These are phyloP conservation scores for Carpinus viminea DNA, from an alignment of 306 rosid species.

Conservation along the genomic window DNA sequence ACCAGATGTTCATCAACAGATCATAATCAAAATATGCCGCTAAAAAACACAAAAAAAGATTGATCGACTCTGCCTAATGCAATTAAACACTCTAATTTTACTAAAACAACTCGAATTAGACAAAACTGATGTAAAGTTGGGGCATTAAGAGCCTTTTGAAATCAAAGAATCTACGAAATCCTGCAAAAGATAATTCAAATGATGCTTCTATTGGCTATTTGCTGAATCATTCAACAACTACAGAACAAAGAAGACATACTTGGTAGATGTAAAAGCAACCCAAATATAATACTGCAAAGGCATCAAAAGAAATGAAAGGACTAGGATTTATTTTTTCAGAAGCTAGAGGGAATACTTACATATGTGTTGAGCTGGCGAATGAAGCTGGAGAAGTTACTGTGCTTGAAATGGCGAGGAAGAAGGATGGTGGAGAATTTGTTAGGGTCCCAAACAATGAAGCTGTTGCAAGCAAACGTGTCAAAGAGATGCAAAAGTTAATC, in stretches of 20 bases:
- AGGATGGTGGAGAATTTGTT: slow-evolving; percentile 60
- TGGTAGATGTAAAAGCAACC: background rate
- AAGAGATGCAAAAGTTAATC: no score
- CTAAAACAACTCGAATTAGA: background rate
- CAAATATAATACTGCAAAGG: background rate
- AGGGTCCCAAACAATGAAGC: slow-evolving; percentile 93
- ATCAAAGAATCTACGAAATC: background rate
- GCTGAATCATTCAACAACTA: background rate
- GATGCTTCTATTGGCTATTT: background rate
- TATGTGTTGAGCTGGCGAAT: slow-evolving; percentile 96
- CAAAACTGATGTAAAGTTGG: background rate
- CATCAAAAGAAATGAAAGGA: background rate
- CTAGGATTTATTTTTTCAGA: background rate
- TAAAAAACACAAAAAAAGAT: background rate
- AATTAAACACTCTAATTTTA: background rate
- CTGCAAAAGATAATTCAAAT: background rate
- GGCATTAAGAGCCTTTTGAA: background rate
- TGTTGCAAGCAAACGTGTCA: slow-evolving; percentile 89
- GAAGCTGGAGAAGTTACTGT: slow-evolving; percentile 91
- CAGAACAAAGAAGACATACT: background rate
- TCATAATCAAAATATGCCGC: background rate
- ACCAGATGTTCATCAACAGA: background rate
- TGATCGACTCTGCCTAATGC: background rate
- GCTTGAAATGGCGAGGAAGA: slow-evolving; percentile 93
- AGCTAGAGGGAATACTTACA: slow-evolving; percentile 43